Conservation (phyloP, 2,329 filamentous ascomycete genomes). For the Aspergillus viridinutans region DNA sequence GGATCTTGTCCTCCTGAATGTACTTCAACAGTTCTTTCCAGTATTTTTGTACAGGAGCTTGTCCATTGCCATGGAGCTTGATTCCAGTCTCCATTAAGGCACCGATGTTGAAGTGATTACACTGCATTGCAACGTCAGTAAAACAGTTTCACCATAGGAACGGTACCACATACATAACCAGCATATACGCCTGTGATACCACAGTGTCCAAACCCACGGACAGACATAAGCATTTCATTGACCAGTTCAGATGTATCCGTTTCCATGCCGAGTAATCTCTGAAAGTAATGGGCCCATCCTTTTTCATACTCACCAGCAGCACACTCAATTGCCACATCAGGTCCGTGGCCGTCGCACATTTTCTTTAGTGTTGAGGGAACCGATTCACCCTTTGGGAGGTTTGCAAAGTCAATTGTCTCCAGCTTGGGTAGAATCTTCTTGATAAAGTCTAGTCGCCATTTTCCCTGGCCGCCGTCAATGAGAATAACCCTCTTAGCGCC, state of each 20-base stretch:
- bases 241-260: conserved; percentile 71
- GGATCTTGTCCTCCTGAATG: conserved; percentile 64
- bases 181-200: conserved; percentile 72
- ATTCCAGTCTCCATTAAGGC: conserved; percentile 81
- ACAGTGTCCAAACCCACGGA: conserved; percentile 58
- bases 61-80: conserved; percentile 66
- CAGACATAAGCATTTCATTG: conserved; percentile 52
- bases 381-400: conserved; percentile 57
- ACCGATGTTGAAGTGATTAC: conserved; percentile 79
- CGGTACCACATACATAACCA: conserved; percentile 49
- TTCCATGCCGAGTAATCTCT: conserved; percentile 63
- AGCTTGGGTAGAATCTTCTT: conserved; percentile 62
- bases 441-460: conserved; percentile 64
- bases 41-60: conserved; percentile 75
- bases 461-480: conserved; percentile 64
- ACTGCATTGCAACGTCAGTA: conserved; percentile 38
- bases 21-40: conserved; percentile 71
- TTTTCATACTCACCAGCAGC: conserved; percentile 62
- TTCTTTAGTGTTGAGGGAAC: conserved; percentile 71
- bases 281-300: conserved; percentile 58
- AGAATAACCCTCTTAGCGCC: conserved; percentile 73
- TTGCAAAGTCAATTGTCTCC: conserved; percentile 65
- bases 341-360: conserved; percentile 62
- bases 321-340: conserved; percentile 70
- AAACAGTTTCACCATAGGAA: neutral